phyloP scores from a whole-genome alignment of 257 asterid species.

The Nicotiana obtusifolia region DNA sequence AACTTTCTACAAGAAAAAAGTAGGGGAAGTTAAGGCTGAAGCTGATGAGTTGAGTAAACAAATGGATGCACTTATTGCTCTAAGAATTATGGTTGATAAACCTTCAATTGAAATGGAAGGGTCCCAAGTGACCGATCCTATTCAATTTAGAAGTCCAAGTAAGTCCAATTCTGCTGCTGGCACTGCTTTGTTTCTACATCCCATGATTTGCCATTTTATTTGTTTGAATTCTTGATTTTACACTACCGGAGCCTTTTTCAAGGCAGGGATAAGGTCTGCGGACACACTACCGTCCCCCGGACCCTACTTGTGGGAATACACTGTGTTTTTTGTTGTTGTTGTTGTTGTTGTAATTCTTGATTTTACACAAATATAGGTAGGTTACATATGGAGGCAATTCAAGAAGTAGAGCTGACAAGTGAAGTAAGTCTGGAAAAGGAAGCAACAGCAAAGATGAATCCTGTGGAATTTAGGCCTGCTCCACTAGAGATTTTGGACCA shows the following conservation, averaged over 20 bases:
- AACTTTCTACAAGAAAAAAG: conserved; percentile 45
- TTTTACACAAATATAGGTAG: conserved; percentile 20
- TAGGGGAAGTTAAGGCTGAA: conserved; percentile 38
- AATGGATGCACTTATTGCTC: conserved; percentile 85
- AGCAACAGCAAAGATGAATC: conserved; percentile 12
- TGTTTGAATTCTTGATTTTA: not conserved
- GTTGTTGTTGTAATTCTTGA: too few relatives aligned
- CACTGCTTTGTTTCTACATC: not conserved
- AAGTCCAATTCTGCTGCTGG: not conserved
- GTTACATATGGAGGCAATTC: conserved; percentile 39
- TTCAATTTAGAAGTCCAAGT: conserved; percentile 40
- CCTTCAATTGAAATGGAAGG: conserved; percentile 27
- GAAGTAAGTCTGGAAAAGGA: conserved; percentile 20
- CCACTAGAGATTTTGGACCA: conserved; percentile 55
- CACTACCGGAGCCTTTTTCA: too few relatives aligned
- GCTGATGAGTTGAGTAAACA: conserved; percentile 62
- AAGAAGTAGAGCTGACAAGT: conserved; percentile 58
- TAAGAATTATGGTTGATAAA: conserved; percentile 50
- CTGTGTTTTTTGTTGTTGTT: too few relatives aligned
- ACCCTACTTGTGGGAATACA: too few relatives aligned
- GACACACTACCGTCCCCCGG: too few relatives aligned
- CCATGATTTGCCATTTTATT: not conserved
- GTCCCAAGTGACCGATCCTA: conserved; percentile 19
- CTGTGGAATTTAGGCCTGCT: conserved; percentile 30
- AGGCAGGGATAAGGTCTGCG: too few relatives aligned